Base-by-base conservation (phyloP, 1,284 basidiomycete genomes). In the Waitea zeae region DNA sequence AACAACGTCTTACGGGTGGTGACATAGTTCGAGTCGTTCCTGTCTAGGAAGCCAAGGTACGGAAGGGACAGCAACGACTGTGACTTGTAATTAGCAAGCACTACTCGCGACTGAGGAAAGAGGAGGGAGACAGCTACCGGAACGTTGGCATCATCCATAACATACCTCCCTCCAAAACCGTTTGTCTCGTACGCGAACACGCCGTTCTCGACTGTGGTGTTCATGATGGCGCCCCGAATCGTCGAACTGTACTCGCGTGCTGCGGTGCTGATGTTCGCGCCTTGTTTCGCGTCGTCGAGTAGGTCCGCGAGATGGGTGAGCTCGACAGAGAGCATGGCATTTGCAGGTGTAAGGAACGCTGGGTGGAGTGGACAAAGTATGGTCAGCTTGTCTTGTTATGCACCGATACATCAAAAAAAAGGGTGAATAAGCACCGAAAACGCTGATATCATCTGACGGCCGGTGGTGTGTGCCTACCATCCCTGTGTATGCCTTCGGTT, bases 121-220 rank as follows among this genome's bases (percentile, higher is more conserved):
- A 14, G 35, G 12, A 33, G 4, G 51, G 70, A 44, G n/a, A n/a
- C n/a, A n/a, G n/a, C n/a, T 48, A 79, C 78, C 13, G 80, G 80
- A 36, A 84, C 79, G 42, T 83, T 83, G 1, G 78, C 79, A 42
- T 82, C 80, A 41, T 82, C 80, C 76, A 81, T 83, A 15, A 80
- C 64, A 52, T 80, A 81, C 39, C 67, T 55, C 9, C 69, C 66
- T 24, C 78, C 76, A 37, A 75, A 63, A 3, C 73, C 80, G 46
- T 84, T 81, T 0, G 68, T 72, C 49, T 83, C 80, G 43, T 83
- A 84, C 1, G 78, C 78, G 48, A 81, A 81, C 5, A 80, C 61
- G 39, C 69, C 59, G 41, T 78, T 56, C 12, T 68, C 59, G 36
- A 78, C 72, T 9, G 75, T 71, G 12, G 65, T 59, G 19, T 67